Evolutionary conservation across 1,284 basidiomycete genomes (phyloP).

Genomic region (Leccinum brunneo-olivaceum): DNA sequence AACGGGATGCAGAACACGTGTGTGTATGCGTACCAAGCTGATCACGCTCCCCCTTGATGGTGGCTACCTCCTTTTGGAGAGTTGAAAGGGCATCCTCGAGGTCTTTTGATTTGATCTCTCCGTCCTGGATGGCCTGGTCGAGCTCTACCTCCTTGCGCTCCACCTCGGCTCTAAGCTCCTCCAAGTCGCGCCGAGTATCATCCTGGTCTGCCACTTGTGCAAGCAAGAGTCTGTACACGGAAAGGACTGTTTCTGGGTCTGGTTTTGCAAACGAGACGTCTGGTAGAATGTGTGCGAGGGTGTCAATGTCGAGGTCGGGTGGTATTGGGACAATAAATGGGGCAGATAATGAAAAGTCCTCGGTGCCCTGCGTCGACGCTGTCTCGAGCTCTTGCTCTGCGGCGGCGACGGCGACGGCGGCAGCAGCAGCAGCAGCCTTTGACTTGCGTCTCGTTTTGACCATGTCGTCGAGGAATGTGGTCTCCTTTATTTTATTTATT

Average conservation of each 20-base stretch:
- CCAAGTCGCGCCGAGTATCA: conserved; percentile 48
- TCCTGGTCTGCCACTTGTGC: conserved; percentile 51
- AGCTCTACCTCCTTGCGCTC: conserved; percentile 70
- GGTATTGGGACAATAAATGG: conserved; percentile 36
- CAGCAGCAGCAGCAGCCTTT: conserved; percentile 32
- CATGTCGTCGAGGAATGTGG: conserved; percentile 12
- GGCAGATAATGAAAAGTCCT: conserved; percentile 19
- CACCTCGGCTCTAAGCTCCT: conserved; percentile 56
- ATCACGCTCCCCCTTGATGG: conserved; percentile 54
- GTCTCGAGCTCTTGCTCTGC: conserved; percentile 27
- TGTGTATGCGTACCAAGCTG: conserved; percentile 46
- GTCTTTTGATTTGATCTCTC: conserved; percentile 51
- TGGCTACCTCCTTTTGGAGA: conserved; percentile 46
- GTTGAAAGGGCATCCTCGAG: conserved; percentile 45
- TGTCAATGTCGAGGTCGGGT: conserved; percentile 56
- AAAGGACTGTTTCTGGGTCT: conserved; percentile 49
- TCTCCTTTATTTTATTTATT: neutral
- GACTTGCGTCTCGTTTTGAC: conserved; percentile 41
- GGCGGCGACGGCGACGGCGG: conserved; percentile 27
- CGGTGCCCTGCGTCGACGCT: conserved; percentile 31
- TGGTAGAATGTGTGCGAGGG: conserved; percentile 46
- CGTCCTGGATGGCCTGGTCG: conserved; percentile 72
- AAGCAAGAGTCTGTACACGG: conserved; percentile 57
- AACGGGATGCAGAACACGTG: neutral
- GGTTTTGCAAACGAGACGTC: conserved; percentile 50